phyloP scores from a whole-genome alignment of 495 filamentous ascomycete species.

The Sphaerosporella brunnea region DNA sequence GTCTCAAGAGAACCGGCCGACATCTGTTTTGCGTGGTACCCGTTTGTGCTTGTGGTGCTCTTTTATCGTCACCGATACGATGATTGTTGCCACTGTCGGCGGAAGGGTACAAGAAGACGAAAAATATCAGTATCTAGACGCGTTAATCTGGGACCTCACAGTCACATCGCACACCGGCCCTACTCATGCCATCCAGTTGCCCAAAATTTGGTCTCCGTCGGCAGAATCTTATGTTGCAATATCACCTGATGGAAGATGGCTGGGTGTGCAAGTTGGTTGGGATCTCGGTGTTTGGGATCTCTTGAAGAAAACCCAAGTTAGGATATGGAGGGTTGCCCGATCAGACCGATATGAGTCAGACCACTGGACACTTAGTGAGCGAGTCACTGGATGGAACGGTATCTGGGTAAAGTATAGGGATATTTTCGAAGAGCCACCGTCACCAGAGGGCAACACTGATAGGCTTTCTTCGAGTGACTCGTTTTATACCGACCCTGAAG shows the following conservation, averaged over 20 bases:
- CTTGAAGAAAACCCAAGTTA: conserved; percentile 17
- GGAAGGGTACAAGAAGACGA: conserved; percentile 5
- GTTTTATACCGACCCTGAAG: too few species aligned
- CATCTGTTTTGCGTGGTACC: not conserved
- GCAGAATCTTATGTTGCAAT: conserved; percentile 4
- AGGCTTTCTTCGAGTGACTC: too few species aligned
- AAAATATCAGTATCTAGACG: not conserved
- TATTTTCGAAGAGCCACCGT: not conserved
- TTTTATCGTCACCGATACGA: conserved; percentile 16
- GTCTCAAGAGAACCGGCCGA: conserved; percentile 15
- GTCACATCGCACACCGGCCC: not conserved
- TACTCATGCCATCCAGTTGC: not conserved
- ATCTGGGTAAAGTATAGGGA: not conserved
- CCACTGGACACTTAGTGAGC: not conserved
- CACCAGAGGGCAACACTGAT: too few species aligned
- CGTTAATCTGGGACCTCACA: not conserved
- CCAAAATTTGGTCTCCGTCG: conserved; percentile 5
- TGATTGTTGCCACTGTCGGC: conserved; percentile 16
- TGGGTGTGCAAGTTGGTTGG: conserved; percentile 19
- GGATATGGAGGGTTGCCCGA: conserved; percentile 10
- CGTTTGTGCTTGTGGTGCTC: conserved; percentile 23
- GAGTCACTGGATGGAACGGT: not conserved
- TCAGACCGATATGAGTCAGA: not conserved
- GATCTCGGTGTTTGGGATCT: conserved; percentile 20
- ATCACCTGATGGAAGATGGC: conserved; percentile 10